phyloP scores from a whole-genome alignment of 2,329 filamentous ascomycete species.

The Cladophialophora chaetospira region DNA sequence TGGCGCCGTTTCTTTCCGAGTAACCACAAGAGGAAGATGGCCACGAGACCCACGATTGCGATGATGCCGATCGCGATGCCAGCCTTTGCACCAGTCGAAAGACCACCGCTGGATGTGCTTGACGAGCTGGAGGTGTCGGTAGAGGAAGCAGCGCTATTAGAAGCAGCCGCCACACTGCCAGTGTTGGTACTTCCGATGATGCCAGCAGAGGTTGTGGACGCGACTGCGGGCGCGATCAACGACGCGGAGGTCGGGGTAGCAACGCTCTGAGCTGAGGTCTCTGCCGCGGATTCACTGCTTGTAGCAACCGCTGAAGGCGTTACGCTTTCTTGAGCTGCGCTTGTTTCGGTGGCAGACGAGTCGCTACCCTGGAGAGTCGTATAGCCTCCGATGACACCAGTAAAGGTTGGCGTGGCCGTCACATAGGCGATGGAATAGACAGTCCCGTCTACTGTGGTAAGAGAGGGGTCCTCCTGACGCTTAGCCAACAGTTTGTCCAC shows the following conservation, averaged over 20 bases:
- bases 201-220: slow-evolving; percentile 23
- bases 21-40: slow-evolving; percentile 70
- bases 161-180: slow-evolving; percentile 22
- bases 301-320: slow-evolving; percentile 9
- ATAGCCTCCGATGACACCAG: slow-evolving; percentile 53
- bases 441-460: slow-evolving; percentile 27
- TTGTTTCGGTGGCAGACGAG: background rate
- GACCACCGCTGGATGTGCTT: slow-evolving; percentile 40
- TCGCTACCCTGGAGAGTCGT: slow-evolving; percentile 39
- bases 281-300: slow-evolving; percentile 5
- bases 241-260: slow-evolving; percentile 25
- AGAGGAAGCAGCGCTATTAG: slow-evolving; percentile 23
- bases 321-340: slow-evolving; percentile 3
- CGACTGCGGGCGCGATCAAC: slow-evolving; percentile 18
- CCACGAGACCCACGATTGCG: slow-evolving; percentile 65
- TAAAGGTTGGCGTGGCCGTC: slow-evolving; percentile 56
- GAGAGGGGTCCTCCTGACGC: slow-evolving; percentile 18
- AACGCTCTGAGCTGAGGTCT: slow-evolving; percentile 31
- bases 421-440: slow-evolving; percentile 50
- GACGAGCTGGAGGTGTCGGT: slow-evolving; percentile 18
- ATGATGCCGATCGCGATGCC: slow-evolving; percentile 84
- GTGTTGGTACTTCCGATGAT: slow-evolving; percentile 13
- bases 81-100: slow-evolving; percentile 63
- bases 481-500: slow-evolving; percentile 28
- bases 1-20: slow-evolving; percentile 70